Evolutionary conservation across 805 yeast genomes (phyloP), one percentile per base, ranked within the genome.

Genomic region (Jamesozyma rosinii): DNA sequence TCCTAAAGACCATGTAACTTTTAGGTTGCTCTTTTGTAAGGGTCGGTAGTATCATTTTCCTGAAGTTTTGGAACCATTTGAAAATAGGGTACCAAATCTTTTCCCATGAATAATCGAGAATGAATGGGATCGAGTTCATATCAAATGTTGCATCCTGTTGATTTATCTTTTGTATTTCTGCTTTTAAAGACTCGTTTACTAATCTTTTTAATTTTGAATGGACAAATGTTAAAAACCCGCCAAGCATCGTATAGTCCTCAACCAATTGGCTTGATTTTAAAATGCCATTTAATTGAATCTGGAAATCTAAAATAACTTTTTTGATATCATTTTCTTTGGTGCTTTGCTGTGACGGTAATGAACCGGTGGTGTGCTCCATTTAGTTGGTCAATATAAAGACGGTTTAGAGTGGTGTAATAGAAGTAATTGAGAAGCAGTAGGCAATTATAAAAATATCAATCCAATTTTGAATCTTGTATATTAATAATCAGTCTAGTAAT

Each of bases 21-120:
- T 59, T 48, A 26, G 47, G 43, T 40, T 59, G 44, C 44, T 46
- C 52, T 50, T 40, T 45, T 32, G 29, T 48, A 44, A 41, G 21
- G 13, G 27, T 14, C 35, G 49, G 40, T 37, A 49, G 40, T 37
- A 42, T 50, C 38, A 44, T 48, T 42, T 44, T 52, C 51, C 46
- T 48, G 53, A 63, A 67, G 10, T 58, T 51, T 53, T 75, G 78
- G 51, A 71, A 80, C 55, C 71, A 71, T 50, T 77, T 79, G 47
- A 81, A 69, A 2, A 77, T 72, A 1, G 86, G 86, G 51, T 78
- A 77, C 50, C 78, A 82, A 48, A 82, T 69, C 4, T 76, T 75
- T 27, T 67, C 56, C 88, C 88, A 82, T 18, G 77, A 58, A 4
- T 58, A 51, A 41, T 77, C 81, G 17, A 81, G 66, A 5, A 74